Conservation (phyloP, 305 asterid genomes). For the Solanum hybrid region DNA sequence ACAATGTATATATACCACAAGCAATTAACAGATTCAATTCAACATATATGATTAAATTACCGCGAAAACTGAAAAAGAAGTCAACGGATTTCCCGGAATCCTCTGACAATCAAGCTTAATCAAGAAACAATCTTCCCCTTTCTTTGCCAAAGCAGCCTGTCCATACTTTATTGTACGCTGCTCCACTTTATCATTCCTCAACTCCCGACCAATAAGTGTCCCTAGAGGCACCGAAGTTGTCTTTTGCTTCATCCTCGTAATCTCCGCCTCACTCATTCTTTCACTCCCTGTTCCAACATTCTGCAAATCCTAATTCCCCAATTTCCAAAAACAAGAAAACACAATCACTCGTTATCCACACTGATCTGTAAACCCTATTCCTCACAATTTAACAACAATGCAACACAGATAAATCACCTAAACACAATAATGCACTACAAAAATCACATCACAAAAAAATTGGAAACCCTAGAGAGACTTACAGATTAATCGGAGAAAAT, state of each 20-base stretch:
- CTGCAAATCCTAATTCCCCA: slow-evolving; percentile 34
- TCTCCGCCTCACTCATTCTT: slow-evolving; percentile 51
- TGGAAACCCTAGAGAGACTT: not conserved
- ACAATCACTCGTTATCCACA: not conserved
- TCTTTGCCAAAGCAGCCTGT: slow-evolving; percentile 78
- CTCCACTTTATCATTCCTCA: slow-evolving; percentile 59
- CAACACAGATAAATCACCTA: not conserved
- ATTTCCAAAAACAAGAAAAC: slow-evolving; percentile 9
- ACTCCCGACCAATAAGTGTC: slow-evolving; percentile 78
- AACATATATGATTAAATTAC: slow-evolving; percentile 26
- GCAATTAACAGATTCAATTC: not conserved
- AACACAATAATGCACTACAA: not conserved
- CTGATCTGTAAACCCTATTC: not conserved
- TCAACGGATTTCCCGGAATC: slow-evolving; percentile 52
- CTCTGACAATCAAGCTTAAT: slow-evolving; percentile 62
- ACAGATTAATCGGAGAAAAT: not conserved
- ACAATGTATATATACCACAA: slow-evolving; percentile 1
- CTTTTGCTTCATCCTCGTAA: slow-evolving; percentile 51
- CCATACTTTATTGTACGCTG: slow-evolving; percentile 65
- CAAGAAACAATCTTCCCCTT: slow-evolving; percentile 87
- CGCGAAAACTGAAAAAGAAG: slow-evolving; percentile 82
- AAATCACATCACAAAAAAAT: not conserved
- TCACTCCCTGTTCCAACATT: slow-evolving; percentile 31
- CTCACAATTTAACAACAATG: not conserved
- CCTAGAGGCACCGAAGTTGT: slow-evolving; percentile 65